Conservation (phyloP, 306 rosid species). For the Vicia sativa region DNA sequence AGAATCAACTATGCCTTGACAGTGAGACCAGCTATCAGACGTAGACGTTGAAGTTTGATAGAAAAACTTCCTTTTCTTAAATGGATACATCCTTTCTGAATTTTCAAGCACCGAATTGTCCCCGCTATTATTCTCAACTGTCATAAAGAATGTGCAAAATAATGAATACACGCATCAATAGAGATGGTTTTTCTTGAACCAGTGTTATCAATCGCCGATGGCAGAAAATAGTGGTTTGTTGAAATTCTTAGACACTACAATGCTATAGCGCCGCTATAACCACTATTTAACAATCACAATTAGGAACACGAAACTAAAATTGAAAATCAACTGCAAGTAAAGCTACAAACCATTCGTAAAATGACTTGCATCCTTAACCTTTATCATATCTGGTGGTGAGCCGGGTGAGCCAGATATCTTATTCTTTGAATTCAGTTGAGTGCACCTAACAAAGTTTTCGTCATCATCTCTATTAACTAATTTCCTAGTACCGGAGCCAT, state of each 20-base stretch:
- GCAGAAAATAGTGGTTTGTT: neutral
- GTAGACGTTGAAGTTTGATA: constrained; percentile 49
- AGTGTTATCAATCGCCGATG: neutral
- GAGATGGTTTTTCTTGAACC: neutral
- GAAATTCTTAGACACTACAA: neutral
- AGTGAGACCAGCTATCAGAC: constrained; percentile 56
- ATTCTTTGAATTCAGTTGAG: constrained; percentile 40
- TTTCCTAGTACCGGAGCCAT: constrained; percentile 34
- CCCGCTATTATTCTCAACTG: constrained; percentile 51
- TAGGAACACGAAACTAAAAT: neutral
- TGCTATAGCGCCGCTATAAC: neutral
- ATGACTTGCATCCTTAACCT: constrained; percentile 40
- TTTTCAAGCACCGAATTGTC: constrained; percentile 51
- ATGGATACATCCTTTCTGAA: constrained; percentile 69
- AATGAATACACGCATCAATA: neutral
- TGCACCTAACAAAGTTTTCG: constrained; percentile 47
- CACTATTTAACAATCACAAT: neutral
- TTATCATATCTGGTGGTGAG: constrained; percentile 27
- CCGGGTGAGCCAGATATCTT: constrained; percentile 37
- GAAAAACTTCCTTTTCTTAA: constrained; percentile 76
- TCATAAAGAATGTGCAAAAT: constrained; percentile 19
- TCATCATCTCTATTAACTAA: constrained; percentile 63
- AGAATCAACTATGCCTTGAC: constrained; percentile 48
- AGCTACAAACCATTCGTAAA: constrained; percentile 36
- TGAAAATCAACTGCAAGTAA: neutral